Conservation (phyloP, 768 basidiomycete genomes). For the Exsudoporus frostii region DNA sequence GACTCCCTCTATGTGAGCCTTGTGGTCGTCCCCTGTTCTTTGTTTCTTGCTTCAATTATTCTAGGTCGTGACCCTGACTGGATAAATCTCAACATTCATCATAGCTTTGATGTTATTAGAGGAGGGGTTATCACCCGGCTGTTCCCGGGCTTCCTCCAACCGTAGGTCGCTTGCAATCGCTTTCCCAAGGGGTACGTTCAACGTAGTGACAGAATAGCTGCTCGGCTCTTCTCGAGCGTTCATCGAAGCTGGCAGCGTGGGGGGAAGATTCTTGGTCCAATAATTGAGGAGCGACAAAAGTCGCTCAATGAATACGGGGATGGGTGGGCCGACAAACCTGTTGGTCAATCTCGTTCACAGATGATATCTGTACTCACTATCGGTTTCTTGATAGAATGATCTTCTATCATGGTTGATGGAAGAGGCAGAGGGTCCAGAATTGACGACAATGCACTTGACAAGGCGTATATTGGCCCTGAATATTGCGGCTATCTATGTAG, state of each 20-base stretch:
- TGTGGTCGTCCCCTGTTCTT: not conserved
- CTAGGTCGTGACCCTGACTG: slow-evolving; percentile 41
- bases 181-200: not conserved
- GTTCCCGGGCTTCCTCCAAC: slow-evolving; percentile 26
- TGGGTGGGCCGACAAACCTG: slow-evolving; percentile 32
- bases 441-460: slow-evolving; percentile 20
- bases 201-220: not conserved
- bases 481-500: not conserved
- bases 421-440: slow-evolving; percentile 15
- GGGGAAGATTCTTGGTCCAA: slow-evolving; percentile 22
- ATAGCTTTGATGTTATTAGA: slow-evolving; percentile 25
- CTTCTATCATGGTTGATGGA: slow-evolving; percentile 33
- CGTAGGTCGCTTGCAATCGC: not conserved
- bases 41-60: slow-evolving; percentile 1
- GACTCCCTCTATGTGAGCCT: slow-evolving; percentile 32
- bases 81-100: slow-evolving; percentile 28
- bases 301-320: slow-evolving; percentile 21
- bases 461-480: not conserved
- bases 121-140: slow-evolving; percentile 17
- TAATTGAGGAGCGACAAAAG: slow-evolving; percentile 28
- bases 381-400: slow-evolving; percentile 23
- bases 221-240: slow-evolving; percentile 6
- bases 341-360: slow-evolving; percentile 2
- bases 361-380: not conserved
- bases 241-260: slow-evolving; percentile 1